Evolutionary conservation across 2,329 filamentous ascomycete genomes (phyloP), one percentile per base, ranked within the genome.

Genomic region (Teratosphaeria viscida): DNA sequence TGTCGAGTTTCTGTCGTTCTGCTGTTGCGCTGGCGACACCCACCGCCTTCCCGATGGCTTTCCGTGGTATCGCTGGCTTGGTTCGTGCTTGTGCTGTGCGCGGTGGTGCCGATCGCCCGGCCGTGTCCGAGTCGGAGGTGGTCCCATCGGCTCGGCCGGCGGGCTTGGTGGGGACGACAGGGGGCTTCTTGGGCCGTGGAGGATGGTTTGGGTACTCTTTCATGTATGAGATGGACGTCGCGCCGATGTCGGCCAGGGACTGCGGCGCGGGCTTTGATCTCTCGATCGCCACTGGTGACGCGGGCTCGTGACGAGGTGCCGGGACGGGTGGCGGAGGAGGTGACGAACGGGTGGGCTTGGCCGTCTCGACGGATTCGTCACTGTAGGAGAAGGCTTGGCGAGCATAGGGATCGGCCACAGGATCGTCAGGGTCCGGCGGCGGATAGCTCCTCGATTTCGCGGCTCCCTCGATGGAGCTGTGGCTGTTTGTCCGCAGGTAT

Each of bases 191-290:
- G n/a, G 68, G 61, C 57, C 68, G 69, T 8, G 72, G 70, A 14
- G 70, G 68, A 14, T 71, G 67, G 39, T 73, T 68, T 3, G 78
- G 78, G 63, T 79, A 81, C 62, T 81, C 79, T 61, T 77, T 79
- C 62, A 79, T 74, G 64, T 81, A 81, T 4, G 70, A 67, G 16
- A 71, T 60, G 4, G 68, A 66, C 8, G 61, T 67, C 10, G 58
- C 63, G 26, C 65, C 67, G 11, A 64, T 54, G 53, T 68, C 61
- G 23, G 64, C 58, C 12, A 67, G 39, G 10, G 56, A 59, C 3
- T 57, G 55, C 14, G 64, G 62, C 29, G 61, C 54, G 8, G 60
- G 57, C 39, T 54, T 57, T 39, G 64, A 39, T 35, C 54, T 56
- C n/a, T 62, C 57, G 27, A 19, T 47, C 7, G 62, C 16, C n/a